phyloP scores from a whole-genome alignment of 1,139 yeast species.

The Taphrina wiesneri region DNA sequence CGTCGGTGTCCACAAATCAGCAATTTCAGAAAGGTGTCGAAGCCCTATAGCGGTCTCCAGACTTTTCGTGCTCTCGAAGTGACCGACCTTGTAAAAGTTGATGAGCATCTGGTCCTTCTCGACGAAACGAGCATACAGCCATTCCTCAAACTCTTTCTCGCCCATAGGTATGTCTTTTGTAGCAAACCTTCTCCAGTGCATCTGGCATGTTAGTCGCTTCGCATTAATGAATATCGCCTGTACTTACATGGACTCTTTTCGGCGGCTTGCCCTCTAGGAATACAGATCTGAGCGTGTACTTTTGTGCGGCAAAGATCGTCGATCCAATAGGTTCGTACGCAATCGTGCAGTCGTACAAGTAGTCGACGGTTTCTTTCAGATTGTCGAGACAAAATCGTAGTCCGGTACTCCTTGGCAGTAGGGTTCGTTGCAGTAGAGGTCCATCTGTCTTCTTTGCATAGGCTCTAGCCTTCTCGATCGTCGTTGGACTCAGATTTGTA shows the following conservation, averaged over 20 bases:
- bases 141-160: slow-evolving; percentile 14
- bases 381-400: slow-evolving; percentile 64
- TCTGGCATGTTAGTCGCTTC: neutral
- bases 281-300: slow-evolving; percentile 63
- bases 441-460: slow-evolving; percentile 58
- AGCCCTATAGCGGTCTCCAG: slow-evolving; percentile 6
- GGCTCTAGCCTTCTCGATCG: slow-evolving; percentile 58
- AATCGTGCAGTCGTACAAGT: slow-evolving; percentile 78
- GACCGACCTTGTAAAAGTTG: slow-evolving; percentile 8
- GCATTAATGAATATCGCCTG: neutral
- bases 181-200: slow-evolving; percentile 31
- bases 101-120: slow-evolving; percentile 29
- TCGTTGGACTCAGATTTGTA: slow-evolving; percentile 72
- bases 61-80: neutral
- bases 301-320: slow-evolving; percentile 74
- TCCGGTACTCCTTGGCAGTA: slow-evolving; percentile 82
- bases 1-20: slow-evolving; percentile 2
- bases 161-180: slow-evolving; percentile 20
- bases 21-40: slow-evolving; percentile 6
- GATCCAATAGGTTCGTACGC: slow-evolving; percentile 70
- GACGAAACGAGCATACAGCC: slow-evolving; percentile 19
- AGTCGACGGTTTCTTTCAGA: slow-evolving; percentile 61
- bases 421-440: slow-evolving; percentile 56
- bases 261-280: slow-evolving; percentile 76
- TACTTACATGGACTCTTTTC: slow-evolving; percentile 54